Conservation (phyloP, 148 eudicot genomes). For the Vaccinium darrowii region DNA sequence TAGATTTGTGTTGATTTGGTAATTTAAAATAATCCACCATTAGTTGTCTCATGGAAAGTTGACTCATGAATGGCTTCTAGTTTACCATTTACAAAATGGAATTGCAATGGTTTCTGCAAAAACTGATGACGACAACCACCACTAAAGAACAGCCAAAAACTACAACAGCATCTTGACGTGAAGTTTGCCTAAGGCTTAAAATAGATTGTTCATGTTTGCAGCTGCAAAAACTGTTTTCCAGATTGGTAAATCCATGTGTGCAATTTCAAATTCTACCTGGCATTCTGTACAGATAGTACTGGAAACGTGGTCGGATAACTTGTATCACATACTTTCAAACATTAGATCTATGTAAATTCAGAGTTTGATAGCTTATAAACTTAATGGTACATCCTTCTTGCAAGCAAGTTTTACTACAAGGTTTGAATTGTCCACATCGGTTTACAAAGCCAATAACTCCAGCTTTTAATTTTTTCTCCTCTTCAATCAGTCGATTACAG, state of each 20-base stretch:
- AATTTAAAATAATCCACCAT: neutral
- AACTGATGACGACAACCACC: neutral
- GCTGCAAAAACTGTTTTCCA: neutral
- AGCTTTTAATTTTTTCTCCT: neutral
- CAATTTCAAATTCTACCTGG: neutral
- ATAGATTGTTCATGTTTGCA: neutral
- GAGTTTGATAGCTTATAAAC: neutral
- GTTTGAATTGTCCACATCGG: neutral
- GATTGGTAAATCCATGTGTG: neutral
- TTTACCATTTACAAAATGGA: neutral
- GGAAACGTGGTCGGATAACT: neutral
- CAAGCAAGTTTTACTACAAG: neutral
- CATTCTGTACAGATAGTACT: neutral
- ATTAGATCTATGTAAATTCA: neutral
- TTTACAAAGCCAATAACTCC: neutral
- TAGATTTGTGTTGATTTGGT: neutral
- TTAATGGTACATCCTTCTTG: conserved; percentile 5
- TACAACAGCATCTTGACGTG: neutral
- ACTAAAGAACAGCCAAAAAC: neutral
- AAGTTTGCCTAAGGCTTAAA: neutral
- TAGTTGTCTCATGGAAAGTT: neutral
- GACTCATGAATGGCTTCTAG: neutral
- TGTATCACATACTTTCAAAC: neutral
- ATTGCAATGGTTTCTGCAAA: neutral
- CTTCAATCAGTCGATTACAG: neutral